A percentile compares a stretch with the other conserved stretches of the same genome.
Conservation (phyloP, 176 grass and related monocot species). For the Phragmites australis region DNA sequence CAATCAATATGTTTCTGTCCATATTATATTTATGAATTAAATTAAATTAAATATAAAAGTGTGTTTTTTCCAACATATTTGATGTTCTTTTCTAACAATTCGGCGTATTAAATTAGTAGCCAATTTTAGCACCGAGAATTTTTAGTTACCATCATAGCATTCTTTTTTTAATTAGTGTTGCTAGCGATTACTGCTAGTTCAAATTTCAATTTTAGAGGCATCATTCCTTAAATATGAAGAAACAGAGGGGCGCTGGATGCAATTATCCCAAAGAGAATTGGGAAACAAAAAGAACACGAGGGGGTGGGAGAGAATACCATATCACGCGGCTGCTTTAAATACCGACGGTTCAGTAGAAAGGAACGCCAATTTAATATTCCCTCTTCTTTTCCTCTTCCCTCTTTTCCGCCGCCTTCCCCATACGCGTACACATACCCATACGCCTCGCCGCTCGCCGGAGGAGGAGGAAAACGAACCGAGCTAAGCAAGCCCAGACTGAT, state of each 20-base stretch:
- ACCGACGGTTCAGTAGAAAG: constrained; percentile 24
- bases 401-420: background rate
- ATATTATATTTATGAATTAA: no score
- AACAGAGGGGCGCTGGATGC: background rate
- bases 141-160: no score
- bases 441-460: background rate
- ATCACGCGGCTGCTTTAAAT: background rate
- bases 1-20: no score
- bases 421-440: background rate
- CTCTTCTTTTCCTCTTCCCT: background rate
- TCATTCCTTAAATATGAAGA: background rate
- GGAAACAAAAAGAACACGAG: background rate
- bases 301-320: background rate
- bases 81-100: no score
- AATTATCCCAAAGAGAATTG: background rate
- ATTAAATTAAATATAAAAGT: no score
- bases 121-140: no score
- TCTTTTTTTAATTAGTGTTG: no score
- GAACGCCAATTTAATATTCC: background rate
- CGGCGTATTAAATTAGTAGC: no score
- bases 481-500: background rate
- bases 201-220: no score
- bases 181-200: no score
- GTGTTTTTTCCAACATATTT: no score
- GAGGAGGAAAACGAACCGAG: background rate